Base-by-base conservation (phyloP, 108 stramenopile species). In the Stephanodiscus triporus region DNA sequence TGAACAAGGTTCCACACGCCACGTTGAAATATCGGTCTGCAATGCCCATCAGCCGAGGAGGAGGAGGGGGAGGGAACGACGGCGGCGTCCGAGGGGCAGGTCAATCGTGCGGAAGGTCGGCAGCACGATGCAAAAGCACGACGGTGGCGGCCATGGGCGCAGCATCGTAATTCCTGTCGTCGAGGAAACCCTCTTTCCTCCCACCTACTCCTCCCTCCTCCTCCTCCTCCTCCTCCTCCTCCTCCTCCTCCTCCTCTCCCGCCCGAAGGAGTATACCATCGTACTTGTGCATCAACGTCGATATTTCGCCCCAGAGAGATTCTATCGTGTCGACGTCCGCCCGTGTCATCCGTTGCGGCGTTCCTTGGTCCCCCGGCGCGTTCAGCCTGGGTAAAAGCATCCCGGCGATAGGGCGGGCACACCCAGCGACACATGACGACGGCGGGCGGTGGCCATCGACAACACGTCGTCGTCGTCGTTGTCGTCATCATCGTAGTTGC, bases 1-100 rank as follows among this genome's bases (percentile, higher is more conserved):
- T 80, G 84, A 58, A 89, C 73, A 16, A 91, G 56, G 11, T 78
- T 66, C 90, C 90, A 91, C n/a, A 88, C 32, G 27, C 47, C 38
- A 27, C 70, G 49, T 75, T 84, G 83, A 24, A 62, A 32, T 19
- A 68, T 62, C 24, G 84, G 86, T 42, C 66, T 60, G 38, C 51
- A 73, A 30, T 24, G 30, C 50, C 60, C 9, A 51, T 59, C 42
- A 17, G 26, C 30, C 2, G 48, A 3, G 48, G 48, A 19, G 8
- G 20, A 9, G 51, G 20, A 4, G 8, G 51, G 50, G 16, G 62
- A 23, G 40, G 40, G 11, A 1, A n/a, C n/a, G n/a, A n/a, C n/a
- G n/a, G n/a, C n/a, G n/a, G n/a, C n/a, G n/a, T n/a, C n/a, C n/a
- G n/a, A 37, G 53, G 29, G 86, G 86, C 29, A 85, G 47, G 53